These are phyloP conservation scores for Trichosporon asahii DNA, from an alignment of 1,284 basidiomycete genomes.

Conservation along the genomic window DNA sequence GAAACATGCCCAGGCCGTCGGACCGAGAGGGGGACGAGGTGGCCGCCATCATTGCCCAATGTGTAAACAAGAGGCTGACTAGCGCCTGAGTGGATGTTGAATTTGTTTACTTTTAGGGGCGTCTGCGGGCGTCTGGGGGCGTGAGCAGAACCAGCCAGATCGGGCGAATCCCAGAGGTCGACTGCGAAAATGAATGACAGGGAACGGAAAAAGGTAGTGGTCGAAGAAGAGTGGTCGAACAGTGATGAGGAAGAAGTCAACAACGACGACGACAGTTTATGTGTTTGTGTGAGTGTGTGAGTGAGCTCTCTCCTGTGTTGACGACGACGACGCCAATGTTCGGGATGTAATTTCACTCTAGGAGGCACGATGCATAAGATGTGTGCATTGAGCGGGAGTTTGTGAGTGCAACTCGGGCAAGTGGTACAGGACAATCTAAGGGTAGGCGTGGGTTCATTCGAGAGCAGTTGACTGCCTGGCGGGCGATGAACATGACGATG, in stretches of 20 bases:
- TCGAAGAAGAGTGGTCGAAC: neutral
- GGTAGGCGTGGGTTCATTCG: neutral
- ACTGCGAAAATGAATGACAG: neutral
- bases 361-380: neutral
- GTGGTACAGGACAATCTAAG: neutral
- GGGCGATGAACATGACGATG: neutral
- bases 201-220: neutral
- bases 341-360: neutral
- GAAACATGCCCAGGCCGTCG: slow-evolving; percentile 5
- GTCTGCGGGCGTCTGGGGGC: no score
- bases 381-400: neutral
- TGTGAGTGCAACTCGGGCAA: neutral
- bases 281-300: neutral
- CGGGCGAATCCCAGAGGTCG: neutral
- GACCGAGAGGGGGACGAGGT: slow-evolving; percentile 7
- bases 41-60: neutral
- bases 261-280: neutral
- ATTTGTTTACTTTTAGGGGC: slow-evolving; percentile 1
- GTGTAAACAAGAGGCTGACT: neutral
- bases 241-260: neutral
- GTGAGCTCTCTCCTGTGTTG: neutral
- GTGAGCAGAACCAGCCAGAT: neutral
- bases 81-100: neutral
- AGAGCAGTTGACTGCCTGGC: no score
- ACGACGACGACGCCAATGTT: neutral